Evolutionary conservation across 495 filamentous ascomycete genomes (phyloP), one percentile per base, ranked within the genome.

Genomic region (Podospora sp.): DNA sequence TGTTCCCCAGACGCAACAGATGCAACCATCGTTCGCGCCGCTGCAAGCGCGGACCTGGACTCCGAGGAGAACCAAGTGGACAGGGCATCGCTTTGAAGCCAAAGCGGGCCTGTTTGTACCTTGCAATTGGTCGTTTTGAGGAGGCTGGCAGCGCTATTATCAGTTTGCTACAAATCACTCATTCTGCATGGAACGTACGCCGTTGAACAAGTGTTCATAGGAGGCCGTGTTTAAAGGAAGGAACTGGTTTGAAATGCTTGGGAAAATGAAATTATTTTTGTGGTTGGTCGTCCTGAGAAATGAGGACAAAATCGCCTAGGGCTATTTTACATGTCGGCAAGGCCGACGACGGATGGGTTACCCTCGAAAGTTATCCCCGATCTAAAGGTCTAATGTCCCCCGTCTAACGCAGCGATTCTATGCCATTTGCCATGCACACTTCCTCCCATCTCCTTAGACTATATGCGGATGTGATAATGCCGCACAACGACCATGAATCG

Each of bases 321-420:
- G 64, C 71, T 75, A 74, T 76, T 70, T 69, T 75, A 73, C 71
- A 76, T 70, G 75, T 72, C 64, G 73, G 65, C 68, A 59, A 71
- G 72, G 76, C 73, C 68, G 74, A 72, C 69, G 68, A 66, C 66
- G 67, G 71, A 75, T 70, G 60, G 65, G 62, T 71, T 6, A 12
- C 36, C 50, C 60, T 67, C 29, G 66, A 71, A 66, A 69, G 69
- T 68, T 73, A 66, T 73, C 72, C 74, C 74, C 72, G 69, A 73
- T 77, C 74, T 77, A 76, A 74, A 73, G 74, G 70, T 76, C 74
- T 75, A 72, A 69, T 70, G 62, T 67, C 61, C 72, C 72, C 72
- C 76, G 72, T 77, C 76, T 76, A 77, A 76, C 68, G 62, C 63
- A 73, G 70, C 63, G 71, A 75, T 72, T 76, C 70, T 73, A 74